Base-by-base conservation (phyloP, 2,329 filamentous ascomycete species). In the Fusarium sp. region DNA sequence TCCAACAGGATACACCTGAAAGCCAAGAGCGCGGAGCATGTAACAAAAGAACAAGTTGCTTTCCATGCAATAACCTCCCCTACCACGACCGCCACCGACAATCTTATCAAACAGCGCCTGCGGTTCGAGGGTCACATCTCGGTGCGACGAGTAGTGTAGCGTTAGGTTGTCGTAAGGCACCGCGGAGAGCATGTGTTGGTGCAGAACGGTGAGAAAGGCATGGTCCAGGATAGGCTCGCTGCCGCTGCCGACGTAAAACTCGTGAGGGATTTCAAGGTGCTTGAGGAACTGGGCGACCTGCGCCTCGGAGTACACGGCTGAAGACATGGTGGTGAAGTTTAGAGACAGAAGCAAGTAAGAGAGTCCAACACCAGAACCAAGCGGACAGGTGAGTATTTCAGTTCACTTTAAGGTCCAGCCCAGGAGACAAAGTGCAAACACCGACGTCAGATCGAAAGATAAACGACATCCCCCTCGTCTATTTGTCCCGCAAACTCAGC, bases 51-150 rank as follows among this genome's bases (percentile, higher is more conserved):
- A 80, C 42, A 87, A 81, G 58, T 81, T 84, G 25, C 81, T 81
- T 72, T 89, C 87, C 81, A 90, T 86, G 77, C 87, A 90, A 75
- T 89, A 90, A 0, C 87, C 87, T 16, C 87, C 87, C 2, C 81
- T 78, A 6, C 80, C 80, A 2, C 81, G 79, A 3, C 77, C 75
- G 54, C 78, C 73, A 4, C 58, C 73, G 4, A 88, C 77, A 51
- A 86, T 80, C 69, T 87, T 88, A 14, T 77, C 62, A 72, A 83
- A 87, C 2, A 87, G 77, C 50, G 76, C 68, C n/a, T 83, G 77
- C 0, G 84, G 82, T 20, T 83, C 77, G 6, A 88, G 81, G 13
- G 71, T 64, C 34, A 85, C 77, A 11, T 72, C 62, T 38, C 81
- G 80, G 64, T 71, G 44, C 2, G 76, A 69, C 36, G 78, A 79